phyloP scores from a whole-genome alignment of 2,329 filamentous ascomycete genomes.

The Orbilia oligospora region DNA sequence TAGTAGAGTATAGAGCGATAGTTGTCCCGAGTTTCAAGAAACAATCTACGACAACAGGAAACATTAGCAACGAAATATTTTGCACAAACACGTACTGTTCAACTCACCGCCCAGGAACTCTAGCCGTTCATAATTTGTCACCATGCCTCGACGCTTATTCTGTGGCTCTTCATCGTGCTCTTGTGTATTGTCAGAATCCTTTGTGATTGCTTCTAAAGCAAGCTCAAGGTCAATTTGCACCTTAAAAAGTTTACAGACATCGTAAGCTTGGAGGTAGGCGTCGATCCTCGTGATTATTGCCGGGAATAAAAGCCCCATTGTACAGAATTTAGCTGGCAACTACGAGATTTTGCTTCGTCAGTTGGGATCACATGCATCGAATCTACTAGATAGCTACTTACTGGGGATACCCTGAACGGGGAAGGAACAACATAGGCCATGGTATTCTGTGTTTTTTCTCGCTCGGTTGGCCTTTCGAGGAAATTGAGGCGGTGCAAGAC shows the following conservation, averaged over 20 bases:
- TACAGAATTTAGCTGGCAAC: conserved; percentile 79
- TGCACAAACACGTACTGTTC: background rate
- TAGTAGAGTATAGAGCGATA: conserved; percentile 83
- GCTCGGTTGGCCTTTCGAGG: conserved; percentile 76
- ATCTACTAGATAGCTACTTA: conserved; percentile 69
- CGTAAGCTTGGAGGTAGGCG: conserved; percentile 82
- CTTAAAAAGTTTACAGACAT: conserved; percentile 78
- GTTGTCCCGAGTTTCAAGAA: conserved; percentile 96
- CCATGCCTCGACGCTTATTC: conserved; percentile 87
- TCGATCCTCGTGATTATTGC: conserved; percentile 88
- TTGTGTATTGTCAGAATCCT: conserved; percentile 87
- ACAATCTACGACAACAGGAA: conserved; percentile 72
- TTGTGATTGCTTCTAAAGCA: conserved; percentile 90
- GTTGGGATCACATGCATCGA: background rate
- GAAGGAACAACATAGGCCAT: conserved; percentile 81
- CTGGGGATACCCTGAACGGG: conserved; percentile 81
- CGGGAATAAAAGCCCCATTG: conserved; percentile 82
- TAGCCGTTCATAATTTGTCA: conserved; percentile 91
- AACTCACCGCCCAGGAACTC: conserved; percentile 80
- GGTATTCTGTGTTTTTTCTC: conserved; percentile 70
- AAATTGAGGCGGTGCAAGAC: conserved; percentile 86
- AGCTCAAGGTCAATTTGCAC: conserved; percentile 74
- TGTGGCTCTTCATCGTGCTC: conserved; percentile 78
- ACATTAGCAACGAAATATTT: background rate
- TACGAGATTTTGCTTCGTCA: conserved; percentile 65